Percentiles rank a stretch among this genome's conserved stretches.
phyloP scores from a whole-genome alignment of 2,329 filamentous ascomycete genomes.

The Blastomyces silverae region DNA sequence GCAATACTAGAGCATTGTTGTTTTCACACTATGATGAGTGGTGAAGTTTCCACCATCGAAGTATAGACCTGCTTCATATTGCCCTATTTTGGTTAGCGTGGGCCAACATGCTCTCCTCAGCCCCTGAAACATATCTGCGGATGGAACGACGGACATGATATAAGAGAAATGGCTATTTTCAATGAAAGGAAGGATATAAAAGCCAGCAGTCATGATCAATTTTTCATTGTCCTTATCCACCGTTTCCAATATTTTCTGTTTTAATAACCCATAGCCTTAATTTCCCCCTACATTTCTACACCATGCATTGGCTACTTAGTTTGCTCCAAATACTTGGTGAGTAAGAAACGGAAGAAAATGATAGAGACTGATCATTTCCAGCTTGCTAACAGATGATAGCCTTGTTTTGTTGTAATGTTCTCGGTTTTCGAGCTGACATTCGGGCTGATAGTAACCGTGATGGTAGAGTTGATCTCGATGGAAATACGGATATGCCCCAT shows the following conservation, averaged over 20 bases:
- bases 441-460: conserved; percentile 39
- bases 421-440: conserved; percentile 21
- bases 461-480: conserved; percentile 28
- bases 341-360: not conserved
- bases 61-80: not conserved
- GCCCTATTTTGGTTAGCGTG: not conserved
- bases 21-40: too few species aligned
- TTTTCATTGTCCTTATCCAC: not conserved
- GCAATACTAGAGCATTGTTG: not conserved
- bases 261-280: too few species aligned
- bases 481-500: conserved; percentile 20
- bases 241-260: not conserved
- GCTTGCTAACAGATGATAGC: not conserved
- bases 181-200: not conserved
- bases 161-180: not conserved
- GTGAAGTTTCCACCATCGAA: not conserved
- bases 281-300: not conserved
- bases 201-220: not conserved
- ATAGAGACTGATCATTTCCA: not conserved
- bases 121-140: not conserved
- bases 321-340: not conserved
- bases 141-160: not conserved
- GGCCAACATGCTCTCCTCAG: not conserved
- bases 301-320: conserved; percentile 1
- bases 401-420: not conserved